Evolutionary conservation across 805 yeast genomes (phyloP), one percentile per base, ranked within the genome.

Genomic region (Pichia exigua): DNA sequence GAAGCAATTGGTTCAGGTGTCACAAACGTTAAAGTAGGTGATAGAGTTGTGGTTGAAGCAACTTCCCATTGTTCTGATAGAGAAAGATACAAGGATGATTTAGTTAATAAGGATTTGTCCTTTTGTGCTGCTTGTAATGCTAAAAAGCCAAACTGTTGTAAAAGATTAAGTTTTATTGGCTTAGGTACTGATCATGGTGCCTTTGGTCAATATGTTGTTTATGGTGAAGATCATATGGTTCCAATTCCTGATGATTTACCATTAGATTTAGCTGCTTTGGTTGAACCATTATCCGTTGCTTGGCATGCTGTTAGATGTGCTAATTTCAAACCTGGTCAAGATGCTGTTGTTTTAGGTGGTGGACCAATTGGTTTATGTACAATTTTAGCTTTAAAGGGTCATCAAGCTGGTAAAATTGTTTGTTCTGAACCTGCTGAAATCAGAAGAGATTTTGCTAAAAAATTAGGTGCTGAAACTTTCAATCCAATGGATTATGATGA

Each of bases 311-410:
- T 79, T 45, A 72, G 71, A 57, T 67, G 75, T 56, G 72, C 80
- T 3, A 73, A 74, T 18, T 63, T 79, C 44, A 46, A 59, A 46
- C 54, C 63, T 11, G 81, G 81, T 21, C 69, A 73, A 40, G 54
- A 53, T 3, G 83, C 81, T 4, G 65, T 80, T 45, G 77, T 81
- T 17, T 60, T 81, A 17, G 85, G 85, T 30, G 78, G 81, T 27
- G 86, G 86, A 5, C 83, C 85, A 22, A 80, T 81, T 61, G 85
- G 86, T 7, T 65, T 82, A 24, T 78, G 84, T 22, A 73, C 82
- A 4, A 68, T 79, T n/a, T 64, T 81, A 44, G 82, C 79, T 11
- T 61, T 76, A 49, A 72, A 75, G 55, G 83, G 81, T 5, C 74
- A 75, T 54, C 66, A 65, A 22, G 76, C 75, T 2, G 67, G 73